These are phyloP conservation scores for Nemophila menziesii DNA, from an alignment of 257 asterid species.

Conservation along the genomic window DNA sequence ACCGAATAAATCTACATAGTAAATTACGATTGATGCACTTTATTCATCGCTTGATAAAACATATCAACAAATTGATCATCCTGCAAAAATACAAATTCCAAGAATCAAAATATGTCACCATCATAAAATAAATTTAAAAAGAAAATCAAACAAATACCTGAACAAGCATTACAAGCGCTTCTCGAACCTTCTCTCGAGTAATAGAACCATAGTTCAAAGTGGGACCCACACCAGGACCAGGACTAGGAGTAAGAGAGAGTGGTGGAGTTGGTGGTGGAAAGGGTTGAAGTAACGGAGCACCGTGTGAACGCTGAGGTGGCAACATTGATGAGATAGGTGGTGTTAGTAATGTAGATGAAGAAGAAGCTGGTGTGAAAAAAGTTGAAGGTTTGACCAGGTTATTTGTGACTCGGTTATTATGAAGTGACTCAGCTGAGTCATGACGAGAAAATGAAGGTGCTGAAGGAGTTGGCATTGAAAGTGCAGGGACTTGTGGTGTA, in stretches of 20 bases:
- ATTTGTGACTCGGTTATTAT: conserved; percentile 11
- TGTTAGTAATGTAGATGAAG: conserved; percentile 14
- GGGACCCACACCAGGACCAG: conserved; percentile 5
- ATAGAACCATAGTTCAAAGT: conserved; percentile 10
- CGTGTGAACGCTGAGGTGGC: conserved; percentile 17
- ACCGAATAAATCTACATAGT: conserved; percentile 9
- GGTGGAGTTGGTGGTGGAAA: conserved; percentile 26
- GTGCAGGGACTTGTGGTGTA: conserved; percentile 17
- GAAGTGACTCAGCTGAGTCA: conserved; percentile 15
- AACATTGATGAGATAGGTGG: conserved; percentile 15
- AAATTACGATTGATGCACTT: conserved; percentile 22
- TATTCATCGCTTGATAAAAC: conserved; percentile 26
- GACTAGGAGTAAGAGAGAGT: conserved; percentile 16
- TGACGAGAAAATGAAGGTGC: conserved; percentile 8
- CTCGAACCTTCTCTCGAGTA: conserved; percentile 25
- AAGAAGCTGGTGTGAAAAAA: conserved; percentile 19
- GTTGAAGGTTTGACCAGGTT: conserved; percentile 32
- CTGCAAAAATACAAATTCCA: conserved; percentile 14
- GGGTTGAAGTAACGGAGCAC: conserved; percentile 26
- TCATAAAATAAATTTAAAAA: not conserved
- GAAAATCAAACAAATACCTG: conserved; percentile 19
- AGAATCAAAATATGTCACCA: not conserved
- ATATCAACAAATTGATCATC: conserved; percentile 35
- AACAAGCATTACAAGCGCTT: conserved; percentile 26
- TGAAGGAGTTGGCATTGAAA: conserved; percentile 12